Conservation (phyloP, 2,329 filamentous ascomycete species). For the Akanthomyces lecanii region DNA sequence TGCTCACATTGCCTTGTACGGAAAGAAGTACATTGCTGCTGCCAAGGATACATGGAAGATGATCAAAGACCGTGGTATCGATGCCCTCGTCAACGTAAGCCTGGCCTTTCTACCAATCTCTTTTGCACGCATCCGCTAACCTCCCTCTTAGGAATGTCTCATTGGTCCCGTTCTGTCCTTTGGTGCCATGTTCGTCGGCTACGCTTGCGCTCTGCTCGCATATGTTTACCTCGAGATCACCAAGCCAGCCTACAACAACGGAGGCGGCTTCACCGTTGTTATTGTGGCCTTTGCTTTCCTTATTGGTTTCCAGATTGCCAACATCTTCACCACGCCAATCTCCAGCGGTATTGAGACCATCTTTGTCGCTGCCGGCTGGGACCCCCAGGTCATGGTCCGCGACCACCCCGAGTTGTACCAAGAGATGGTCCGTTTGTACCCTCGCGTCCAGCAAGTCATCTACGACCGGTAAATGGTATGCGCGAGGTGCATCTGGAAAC, state of each 20-base stretch:
- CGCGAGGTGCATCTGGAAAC: background rate
- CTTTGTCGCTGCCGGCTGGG: constrained; percentile 73
- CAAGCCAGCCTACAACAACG: constrained; percentile 68
- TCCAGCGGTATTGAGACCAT: constrained; percentile 87
- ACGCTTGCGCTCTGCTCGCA: constrained; percentile 72
- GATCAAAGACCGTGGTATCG: constrained; percentile 88
- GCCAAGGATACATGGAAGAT: constrained; percentile 88
- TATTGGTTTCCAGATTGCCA: constrained; percentile 83
- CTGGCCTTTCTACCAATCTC: background rate
- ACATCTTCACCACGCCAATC: constrained; percentile 85
- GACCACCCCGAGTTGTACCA: constrained; percentile 80
- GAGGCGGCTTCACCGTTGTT: constrained; percentile 66
- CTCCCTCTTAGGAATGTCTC: constrained; percentile 59
- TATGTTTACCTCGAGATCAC: constrained; percentile 87
- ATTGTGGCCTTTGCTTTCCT: constrained; percentile 83
- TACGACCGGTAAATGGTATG: constrained; percentile 26
- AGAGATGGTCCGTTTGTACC: constrained; percentile 76
- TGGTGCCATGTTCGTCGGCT: constrained; percentile 78
- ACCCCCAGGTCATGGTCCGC: constrained; percentile 68
- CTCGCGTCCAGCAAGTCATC: constrained; percentile 74
- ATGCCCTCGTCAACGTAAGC: constrained; percentile 72
- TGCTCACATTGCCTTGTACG: constrained; percentile 88
- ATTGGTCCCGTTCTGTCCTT: constrained; percentile 71
- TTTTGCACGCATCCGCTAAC: constrained; percentile 20
- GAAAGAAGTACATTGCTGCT: constrained; percentile 78